Evolutionary conservation across 352 stramenopile species (phyloP), one percentile per base, ranked within the genome.

Genomic region (Pythium scleroteichum): DNA sequence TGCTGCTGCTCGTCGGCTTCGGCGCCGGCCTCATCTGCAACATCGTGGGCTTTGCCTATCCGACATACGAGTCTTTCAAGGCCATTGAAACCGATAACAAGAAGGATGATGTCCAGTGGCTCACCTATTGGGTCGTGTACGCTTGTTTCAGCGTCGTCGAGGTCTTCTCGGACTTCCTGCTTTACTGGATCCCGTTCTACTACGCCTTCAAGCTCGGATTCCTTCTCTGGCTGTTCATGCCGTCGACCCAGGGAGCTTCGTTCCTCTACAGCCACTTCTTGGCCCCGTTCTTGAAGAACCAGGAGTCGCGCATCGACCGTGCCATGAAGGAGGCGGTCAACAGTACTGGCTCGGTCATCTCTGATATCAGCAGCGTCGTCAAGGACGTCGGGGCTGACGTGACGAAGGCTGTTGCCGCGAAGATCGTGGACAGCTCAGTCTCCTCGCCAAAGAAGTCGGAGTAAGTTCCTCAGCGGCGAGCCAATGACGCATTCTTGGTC

Each of bases 111-210:
- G 78, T 93, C 33, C 87, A 94, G 71, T 94, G 89, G 89, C 86
- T 99, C 45, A 98, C 97, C 23, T 99, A 99, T 78, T 99, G 97
- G 97, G 90, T 99, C 69, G 90, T 99, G 23, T 99, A 98, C 77
- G 89, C 93, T 13, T 98, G 96, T 76, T 99, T 99, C 78, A 98
- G 89, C 65, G 88, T 99, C 45, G 80, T 98, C 38, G 97, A 99
- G 75, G 86, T 97, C 27, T 99, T 99, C 70, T 81, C 86, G n/a
- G 92, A 98, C 71, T 92, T 97, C 45, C 71, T 99, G 39, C 73
- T 99, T 5, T 98, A 98, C 73, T 98, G 93, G 94, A 98, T 99
- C 73, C 97, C 97, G 16, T 98, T 98, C 75, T 99, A 99, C 80
- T 99, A 98, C 72, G 88, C 93, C 13, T 98, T 99, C 81, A 99